Percentiles rank a stretch among this genome's conserved stretches.
Conservation (phyloP, 2,329 filamentous ascomycete genomes). For the Arthrinium phaeospermum region DNA sequence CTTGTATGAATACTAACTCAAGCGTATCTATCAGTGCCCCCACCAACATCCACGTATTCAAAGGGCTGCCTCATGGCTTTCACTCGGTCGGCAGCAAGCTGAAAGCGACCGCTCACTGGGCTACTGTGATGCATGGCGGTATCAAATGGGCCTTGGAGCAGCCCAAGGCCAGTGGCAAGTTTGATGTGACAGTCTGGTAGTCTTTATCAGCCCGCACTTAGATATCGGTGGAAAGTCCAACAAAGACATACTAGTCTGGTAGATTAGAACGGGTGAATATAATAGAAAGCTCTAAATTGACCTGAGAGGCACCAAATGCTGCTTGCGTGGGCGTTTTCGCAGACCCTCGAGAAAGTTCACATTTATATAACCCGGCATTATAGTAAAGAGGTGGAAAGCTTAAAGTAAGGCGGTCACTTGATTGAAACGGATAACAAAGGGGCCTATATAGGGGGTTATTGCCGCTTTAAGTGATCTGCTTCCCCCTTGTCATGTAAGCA, state of each 20-base stretch:
- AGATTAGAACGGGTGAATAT: too few species aligned
- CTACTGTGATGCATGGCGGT: slow-evolving; percentile 21
- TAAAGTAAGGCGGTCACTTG: too few species aligned
- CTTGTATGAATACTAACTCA: not conserved
- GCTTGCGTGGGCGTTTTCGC: too few species aligned
- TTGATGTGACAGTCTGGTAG: slow-evolving; percentile 5
- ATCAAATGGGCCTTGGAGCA: slow-evolving; percentile 20
- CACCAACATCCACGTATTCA: slow-evolving; percentile 22
- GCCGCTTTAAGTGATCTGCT: not conserved
- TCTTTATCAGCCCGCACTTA: not conserved
- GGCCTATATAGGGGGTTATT: not conserved
- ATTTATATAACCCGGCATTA: too few species aligned
- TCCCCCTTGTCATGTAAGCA: not conserved
- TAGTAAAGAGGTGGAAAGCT: too few species aligned
- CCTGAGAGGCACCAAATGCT: too few species aligned
- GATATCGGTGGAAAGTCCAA: not conserved
- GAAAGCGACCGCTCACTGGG: slow-evolving; percentile 18
- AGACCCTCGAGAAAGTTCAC: too few species aligned
- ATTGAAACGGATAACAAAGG: too few species aligned
- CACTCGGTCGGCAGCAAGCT: slow-evolving; percentile 18
- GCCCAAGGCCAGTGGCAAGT: slow-evolving; percentile 1
- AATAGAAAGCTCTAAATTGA: too few species aligned
- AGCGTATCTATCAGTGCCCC: slow-evolving; percentile 16
- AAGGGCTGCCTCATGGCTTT: slow-evolving; percentile 23
- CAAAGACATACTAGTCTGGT: not conserved